Percentiles rank a stretch among this genome's conserved stretches.
phyloP scores from a whole-genome alignment of 176 grass and related monocot species.

The Zea luxurians region DNA sequence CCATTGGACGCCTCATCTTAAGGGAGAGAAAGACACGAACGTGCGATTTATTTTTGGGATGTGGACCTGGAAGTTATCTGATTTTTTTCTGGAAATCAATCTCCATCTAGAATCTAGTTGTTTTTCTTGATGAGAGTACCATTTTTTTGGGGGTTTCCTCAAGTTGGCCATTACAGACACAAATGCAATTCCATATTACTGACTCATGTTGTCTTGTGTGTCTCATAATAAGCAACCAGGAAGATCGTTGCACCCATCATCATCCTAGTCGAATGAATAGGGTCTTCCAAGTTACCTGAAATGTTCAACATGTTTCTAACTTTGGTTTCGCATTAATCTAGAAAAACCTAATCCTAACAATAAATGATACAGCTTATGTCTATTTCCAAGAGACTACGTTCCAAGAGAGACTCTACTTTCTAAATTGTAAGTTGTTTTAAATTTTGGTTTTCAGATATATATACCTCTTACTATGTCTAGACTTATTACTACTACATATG shows the following conservation, averaged over 20 bases:
- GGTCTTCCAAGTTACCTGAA: not conserved
- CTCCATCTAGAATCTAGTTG: not conserved
- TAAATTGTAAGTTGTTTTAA: too few species aligned
- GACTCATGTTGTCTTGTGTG: not conserved
- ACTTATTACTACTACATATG: too few species aligned
- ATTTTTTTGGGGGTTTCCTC: not conserved
- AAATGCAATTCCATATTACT: not conserved
- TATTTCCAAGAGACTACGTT: not conserved
- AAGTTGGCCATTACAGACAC: not conserved
- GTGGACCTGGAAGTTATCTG: slow-evolving; percentile 28
- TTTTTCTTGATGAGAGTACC: slow-evolving; percentile 1
- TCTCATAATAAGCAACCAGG: slow-evolving; percentile 3
- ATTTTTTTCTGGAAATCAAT: not conserved
- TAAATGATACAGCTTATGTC: not conserved
- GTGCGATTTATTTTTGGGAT: slow-evolving; percentile 47
- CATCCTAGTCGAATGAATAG: not conserved
- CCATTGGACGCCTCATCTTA: slow-evolving; percentile 24
- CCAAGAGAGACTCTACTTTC: too few species aligned
- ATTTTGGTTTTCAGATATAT: too few species aligned
- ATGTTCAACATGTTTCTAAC: not conserved
- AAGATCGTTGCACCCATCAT: not conserved
- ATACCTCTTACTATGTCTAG: not conserved
- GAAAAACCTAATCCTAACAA: not conserved
- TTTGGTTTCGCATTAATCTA: not conserved
- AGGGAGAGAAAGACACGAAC: slow-evolving; percentile 30